Evolutionary conservation across 2,329 filamentous ascomycete genomes (phyloP), one percentile per base, ranked within the genome.

Genomic region (Trichoderma sp.): DNA sequence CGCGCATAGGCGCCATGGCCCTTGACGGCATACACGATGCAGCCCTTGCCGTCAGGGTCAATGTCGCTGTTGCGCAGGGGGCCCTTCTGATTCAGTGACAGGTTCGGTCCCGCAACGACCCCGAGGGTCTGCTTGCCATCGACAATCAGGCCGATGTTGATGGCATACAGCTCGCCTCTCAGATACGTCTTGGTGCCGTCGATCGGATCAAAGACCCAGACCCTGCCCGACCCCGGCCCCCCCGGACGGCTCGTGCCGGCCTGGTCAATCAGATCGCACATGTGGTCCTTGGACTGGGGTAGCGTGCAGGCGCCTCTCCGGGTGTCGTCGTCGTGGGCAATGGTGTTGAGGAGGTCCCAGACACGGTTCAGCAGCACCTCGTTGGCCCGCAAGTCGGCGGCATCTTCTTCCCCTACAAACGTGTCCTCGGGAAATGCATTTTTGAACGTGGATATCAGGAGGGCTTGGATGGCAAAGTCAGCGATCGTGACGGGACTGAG

Each of bases 151-250:
- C 78, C 83, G 19, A 85, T 77, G 65, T 87, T 87, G 73, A 86
- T 82, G 64, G 83, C 85, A 68, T 86, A 87, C 54, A 85, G 79
- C 69, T 85, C 76, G 6, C 82, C 80, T 12, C 76, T 74, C 9
- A 87, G 76, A 62, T 84, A 87, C 0, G 83, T 85, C 74, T 83
- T 81, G 2, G 85, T 87, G 7, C 85, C 85, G 68, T 87, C 85
- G 34, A 87, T 86, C 0, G 85, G 85, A 69, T 87, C 85, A 69
- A 87, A 86, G 0, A 87, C 79, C 84, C 85, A 87, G 9, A 81
- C 79, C 15, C 83, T 73, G 7, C 79, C 80, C 2, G 71, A 69
- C 9, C 68, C 71, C 2, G 64, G 62, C 3, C 70, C 68, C 7
- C 71, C 74, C 5, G 78, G 80, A 17, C 72, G 72, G 26, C 78